Evolutionary conservation across 805 yeast species (phyloP).

Genomic region (Pichia cephalocereana): DNA sequence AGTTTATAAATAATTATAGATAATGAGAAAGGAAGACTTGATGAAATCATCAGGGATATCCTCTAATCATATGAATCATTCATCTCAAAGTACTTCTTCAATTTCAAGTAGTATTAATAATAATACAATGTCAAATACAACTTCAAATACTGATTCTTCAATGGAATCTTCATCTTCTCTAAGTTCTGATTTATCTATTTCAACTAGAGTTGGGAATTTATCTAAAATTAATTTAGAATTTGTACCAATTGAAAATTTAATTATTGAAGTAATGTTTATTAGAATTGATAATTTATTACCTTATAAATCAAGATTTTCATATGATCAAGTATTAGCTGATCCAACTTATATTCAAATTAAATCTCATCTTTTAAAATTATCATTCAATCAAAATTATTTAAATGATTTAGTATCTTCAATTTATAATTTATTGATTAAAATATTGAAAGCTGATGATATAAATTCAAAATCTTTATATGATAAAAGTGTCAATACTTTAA

Average conservation of each 20-base stretch:
- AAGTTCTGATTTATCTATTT: background rate
- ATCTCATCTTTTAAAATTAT: slow-evolving; percentile 25
- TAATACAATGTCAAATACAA: background rate
- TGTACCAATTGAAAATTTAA: slow-evolving; percentile 4
- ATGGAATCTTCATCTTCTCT: background rate
- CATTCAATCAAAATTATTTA: slow-evolving; percentile 17
- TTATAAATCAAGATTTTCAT: slow-evolving; percentile 25
- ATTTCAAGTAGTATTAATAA: background rate
- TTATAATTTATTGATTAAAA: slow-evolving; percentile 5
- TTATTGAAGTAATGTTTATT: slow-evolving; percentile 27
- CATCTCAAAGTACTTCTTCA: background rate
- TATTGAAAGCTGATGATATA: background rate
- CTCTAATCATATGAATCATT: background rate
- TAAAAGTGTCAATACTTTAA: slow-evolving; percentile 14
- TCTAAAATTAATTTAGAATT: background rate
- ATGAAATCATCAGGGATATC: background rate
- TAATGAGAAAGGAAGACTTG: background rate
- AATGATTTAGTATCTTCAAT: slow-evolving; percentile 22
- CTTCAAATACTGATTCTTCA: background rate
- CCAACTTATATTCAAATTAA: slow-evolving; percentile 27
- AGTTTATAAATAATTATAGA: no score
- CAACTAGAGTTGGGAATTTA: background rate
- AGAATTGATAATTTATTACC: slow-evolving; percentile 30
- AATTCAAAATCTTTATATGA: slow-evolving; percentile 5
- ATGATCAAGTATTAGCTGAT: slow-evolving; percentile 30